Base-by-base conservation (phyloP, 2,329 filamentous ascomycete species). In the Dendryphion nanum region DNA sequence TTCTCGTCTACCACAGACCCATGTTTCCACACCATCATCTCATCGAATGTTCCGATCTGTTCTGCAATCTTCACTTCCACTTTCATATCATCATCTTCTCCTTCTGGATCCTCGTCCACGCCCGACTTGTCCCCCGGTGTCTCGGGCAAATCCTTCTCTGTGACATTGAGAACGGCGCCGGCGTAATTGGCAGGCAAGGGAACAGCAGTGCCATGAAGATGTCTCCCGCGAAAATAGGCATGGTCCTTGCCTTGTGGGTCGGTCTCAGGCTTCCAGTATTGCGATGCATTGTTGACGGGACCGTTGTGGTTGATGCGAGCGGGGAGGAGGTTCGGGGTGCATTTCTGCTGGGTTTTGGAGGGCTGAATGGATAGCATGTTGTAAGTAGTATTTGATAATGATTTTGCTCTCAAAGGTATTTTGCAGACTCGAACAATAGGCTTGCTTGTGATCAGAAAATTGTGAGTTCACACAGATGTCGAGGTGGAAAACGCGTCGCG, bases 11-110 rank as follows among this genome's bases (percentile, higher is more conserved):
- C 81, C 34, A 79, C 53, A 1, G 69, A 65, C 50, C 93, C 89
- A 62, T 95, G 89, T 0, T 79, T 83, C 90, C 90, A 97, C n/a
- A 95, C 75, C 3, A 88, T 68, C 35, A 95, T 63, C 38, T 85
- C 74, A 5, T 89, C 80, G 58, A 96, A 96, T 13, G 74, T 74
- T 1, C 81, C 82, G 15, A 82, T 72, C 30, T 79, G 71, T 35
- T 85, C 76, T 50, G 91, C 64, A 2, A 76, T 68, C 35, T 55
- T 63, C 26, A 61, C 50, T 14, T 65, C 59, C 5, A 55, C 50
- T 3, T 8, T 2, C 23, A 44, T 30, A 0, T 47, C 40, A 4
- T 51, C 44, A 5, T 52, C 53, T 4, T 48, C 51, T 5, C 49
- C 45, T 1, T 48, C 48, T 0, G 51, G 50, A 3, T 45, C 55